Evolutionary conservation across 2,329 filamentous ascomycete species (phyloP).

Genomic region (Aphanoascus verrucosus): DNA sequence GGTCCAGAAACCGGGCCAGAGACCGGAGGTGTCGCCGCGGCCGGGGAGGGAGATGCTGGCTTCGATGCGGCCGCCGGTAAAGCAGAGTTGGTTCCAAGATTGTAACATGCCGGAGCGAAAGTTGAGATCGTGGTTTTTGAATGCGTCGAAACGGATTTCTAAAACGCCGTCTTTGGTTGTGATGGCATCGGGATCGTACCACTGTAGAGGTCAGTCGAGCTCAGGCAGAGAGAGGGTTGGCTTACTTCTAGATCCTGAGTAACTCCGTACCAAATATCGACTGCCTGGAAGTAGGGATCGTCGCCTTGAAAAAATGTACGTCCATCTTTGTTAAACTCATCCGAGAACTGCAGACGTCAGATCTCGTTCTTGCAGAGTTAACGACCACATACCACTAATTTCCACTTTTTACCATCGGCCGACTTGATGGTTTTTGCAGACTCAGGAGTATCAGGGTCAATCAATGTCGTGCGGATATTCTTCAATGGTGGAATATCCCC

Average conservation of each 20-base stretch:
- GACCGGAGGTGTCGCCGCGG: conserved; percentile 53
- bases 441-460: conserved; percentile 58
- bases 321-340: conserved; percentile 58
- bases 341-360: conserved; percentile 45
- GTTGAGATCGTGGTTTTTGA: conserved; percentile 53
- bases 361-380: neutral
- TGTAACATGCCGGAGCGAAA: conserved; percentile 65
- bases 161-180: conserved; percentile 53
- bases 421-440: conserved; percentile 47
- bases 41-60: conserved; percentile 61
- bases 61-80: conserved; percentile 60
- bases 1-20: conserved; percentile 67
- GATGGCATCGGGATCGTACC: conserved; percentile 60
- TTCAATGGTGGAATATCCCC: conserved; percentile 44
- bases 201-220: conserved; percentile 31
- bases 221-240: conserved; percentile 8
- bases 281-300: conserved; percentile 56
- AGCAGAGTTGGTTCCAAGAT: conserved; percentile 63
- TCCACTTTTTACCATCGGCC: conserved; percentile 50
- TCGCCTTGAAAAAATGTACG: conserved; percentile 62
- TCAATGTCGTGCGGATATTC: conserved; percentile 50
- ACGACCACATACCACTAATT: conserved; percentile 46
- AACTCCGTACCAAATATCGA: conserved; percentile 63
- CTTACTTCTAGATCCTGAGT: conserved; percentile 55
- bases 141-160: conserved; percentile 54